Conservation (phyloP, 73 alveolate species). For the Stentor roeselii region DNA sequence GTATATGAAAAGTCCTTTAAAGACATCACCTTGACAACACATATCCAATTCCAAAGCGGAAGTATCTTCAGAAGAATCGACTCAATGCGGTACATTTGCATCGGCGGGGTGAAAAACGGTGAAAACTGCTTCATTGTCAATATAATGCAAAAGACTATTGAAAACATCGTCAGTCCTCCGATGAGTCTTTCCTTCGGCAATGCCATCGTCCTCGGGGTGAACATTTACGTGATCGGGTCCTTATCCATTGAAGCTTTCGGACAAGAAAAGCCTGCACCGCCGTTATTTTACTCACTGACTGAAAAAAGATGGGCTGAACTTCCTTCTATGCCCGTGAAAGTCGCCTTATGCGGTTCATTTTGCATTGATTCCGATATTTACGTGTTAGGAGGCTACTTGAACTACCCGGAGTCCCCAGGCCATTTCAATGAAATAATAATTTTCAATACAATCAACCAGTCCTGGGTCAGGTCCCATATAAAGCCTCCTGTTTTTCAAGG, state of each 20-base stretch:
- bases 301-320: neutral
- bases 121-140: neutral
- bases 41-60: neutral
- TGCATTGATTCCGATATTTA: neutral
- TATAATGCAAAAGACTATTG: neutral
- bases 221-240: constrained; percentile 8
- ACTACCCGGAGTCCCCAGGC: neutral
- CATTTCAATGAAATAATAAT: neutral
- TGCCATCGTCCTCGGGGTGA: neutral
- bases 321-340: constrained; percentile 4
- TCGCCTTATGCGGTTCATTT: neutral
- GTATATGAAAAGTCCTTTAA: neutral
- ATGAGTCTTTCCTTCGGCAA: constrained; percentile 12
- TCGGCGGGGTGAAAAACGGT: constrained; percentile 13
- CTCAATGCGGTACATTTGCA: neutral
- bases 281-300: neutral
- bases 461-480: neutral
- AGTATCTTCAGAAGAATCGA: neutral
- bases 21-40: neutral
- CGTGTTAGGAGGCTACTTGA: neutral
- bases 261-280: constrained; percentile 15
- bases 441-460: neutral
- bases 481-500: constrained; percentile 10
- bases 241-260: neutral
- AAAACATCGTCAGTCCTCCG: neutral